Evolutionary conservation across 768 basidiomycete species (phyloP), one percentile per base, ranked within the genome.

Genomic region (Xerocomus potaroensis): DNA sequence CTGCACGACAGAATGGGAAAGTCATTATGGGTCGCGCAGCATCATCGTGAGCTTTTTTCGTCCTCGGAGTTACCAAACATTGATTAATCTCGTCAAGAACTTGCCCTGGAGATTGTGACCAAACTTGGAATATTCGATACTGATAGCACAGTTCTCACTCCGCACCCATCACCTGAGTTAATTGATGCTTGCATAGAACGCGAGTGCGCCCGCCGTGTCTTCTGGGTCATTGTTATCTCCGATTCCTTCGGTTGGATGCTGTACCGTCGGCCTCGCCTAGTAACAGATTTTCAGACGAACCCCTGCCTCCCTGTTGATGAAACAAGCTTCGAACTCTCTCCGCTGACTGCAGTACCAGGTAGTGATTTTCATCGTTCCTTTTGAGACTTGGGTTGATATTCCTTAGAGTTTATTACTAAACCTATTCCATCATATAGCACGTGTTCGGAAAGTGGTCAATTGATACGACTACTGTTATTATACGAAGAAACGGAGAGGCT

Each of bases 241-340:
- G 80, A 84, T 58, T 64, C 69, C 54, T 68, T 76, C 21, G 65
- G 66, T 34, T 68, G 70, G 56, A 66, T 71, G 42, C 39, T 67
- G 19, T 68, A 65, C 55, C 59, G 64, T 45, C 70, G 68, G 23
- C 45, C 62, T 37, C 66, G 63, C 19, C 63, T 68, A 22, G 64
- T 68, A 52, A 59, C 65, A 48, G 69, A 68, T 35, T 64, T 68
- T 33, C 77, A 84, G 48, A 64, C 79, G 47, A 74, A 72, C 29
- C 73, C 89, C 34, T 78, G 83, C 40, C 70, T 91, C 29, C 88
- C 88, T n/a, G 79, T 81, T 8, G 87, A 90, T 59, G 88, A 91
- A 64, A 81, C 85, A 8, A 83, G 78, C 61, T 91, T 90, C 57
- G 87, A 91, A 63, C 68, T 91, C 47, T 79, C 78, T 22, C 78